Base-by-base conservation (phyloP, 495 filamentous ascomycete species). In the Articulospora tetracladia region DNA sequence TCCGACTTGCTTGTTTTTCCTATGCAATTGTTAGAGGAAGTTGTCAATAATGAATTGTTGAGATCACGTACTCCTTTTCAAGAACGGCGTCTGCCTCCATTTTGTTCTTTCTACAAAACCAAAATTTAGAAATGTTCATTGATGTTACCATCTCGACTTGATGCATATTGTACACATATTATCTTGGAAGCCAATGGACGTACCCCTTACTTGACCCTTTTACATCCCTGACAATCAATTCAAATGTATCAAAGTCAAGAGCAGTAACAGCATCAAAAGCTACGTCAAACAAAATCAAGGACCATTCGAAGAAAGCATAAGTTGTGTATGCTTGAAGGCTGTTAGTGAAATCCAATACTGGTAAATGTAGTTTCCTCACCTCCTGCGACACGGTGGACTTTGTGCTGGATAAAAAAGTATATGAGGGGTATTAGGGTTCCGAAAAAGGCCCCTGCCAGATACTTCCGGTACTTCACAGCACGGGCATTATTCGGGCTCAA, bases 401-500 rank as follows among this genome's bases (percentile, higher is more conserved):
- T 99, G 77, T 99, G 94, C 69, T 99, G 95, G 66, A 99, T 96
- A 70, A 97, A 99, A 68, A 88, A 99, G 75, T 98, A 98, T 32
- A 97, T 82, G 76, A 98, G 77, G 49, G 93, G 92, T 25, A 96
- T 85, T 41, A 98, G 74, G 1, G 91, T 95, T 52, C 88, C 90
- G 70, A 98, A 98, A 76, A 99, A 99, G 24, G 85, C 79, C 12
- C 83, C 77, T 1, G 90, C 92, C 50, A 98, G 73, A 52, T 88
- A 86, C 75, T 94, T 98, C 54, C 95, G 81, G 69, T 95, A 97
- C 72, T 90, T 92, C 63, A 97, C 81, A 3, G 95, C 91, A 52
- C 76, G 83, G 25, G 84, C 78, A 70, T 98, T 97, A 62, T 86
- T 86, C 3, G 94, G 93, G 70, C 92, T 97, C 36, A 98, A 77